Base-by-base conservation (phyloP, 2,329 filamentous ascomycete species). In the Paracamarosporium sp. region DNA sequence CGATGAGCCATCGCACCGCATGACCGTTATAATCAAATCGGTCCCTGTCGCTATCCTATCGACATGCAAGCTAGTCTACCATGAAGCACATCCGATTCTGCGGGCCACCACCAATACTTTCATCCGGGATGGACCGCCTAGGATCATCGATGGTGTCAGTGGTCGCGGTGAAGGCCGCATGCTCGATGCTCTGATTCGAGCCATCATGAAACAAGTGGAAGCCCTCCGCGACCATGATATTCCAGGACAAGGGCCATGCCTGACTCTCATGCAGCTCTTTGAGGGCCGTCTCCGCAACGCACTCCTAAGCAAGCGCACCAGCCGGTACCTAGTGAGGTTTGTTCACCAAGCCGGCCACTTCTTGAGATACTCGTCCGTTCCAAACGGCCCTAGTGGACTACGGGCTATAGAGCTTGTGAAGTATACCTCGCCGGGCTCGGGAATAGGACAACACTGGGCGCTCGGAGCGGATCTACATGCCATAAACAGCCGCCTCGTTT, bases 291-390 rank as follows among this genome's bases (percentile, higher is more conserved):
- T 59, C 15, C 53, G 57, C 22, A 31, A 35, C 22, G 15, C 47
- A 3, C 43, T 59, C 9, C 36, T 53, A 22, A 53, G 53, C 43
- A 56, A 56, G 30, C 53, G 57, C 24, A 47, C 24, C 30, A 53
- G 53, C 22, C 53, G 57, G 13, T 55, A 43, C 17, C 25, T 59
- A 1, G 47, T 47, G n/a, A 55, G 53, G 40, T 59, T 56, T 30
- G 40, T 59, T 12, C 57, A 59, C n/a, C 57, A 59, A 45, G 48
- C 53, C 6, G 57, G 53, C n/a, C 53, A 56, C 43, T 44, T 53
- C 24, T 28, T 59, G 6, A 24, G 36, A 9, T 55, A 53, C 20
- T 47, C 50, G 3, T 27, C 52, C n/a, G 45, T 24, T 25, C 43
- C 24, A 25, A 48, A 43, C 24, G 33, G 27, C 24, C 22, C 33